Evolutionary conservation across 1,139 yeast genomes (phyloP), one percentile per base, ranked within the genome.

Genomic region (Geotrichum citri-aurantii): DNA sequence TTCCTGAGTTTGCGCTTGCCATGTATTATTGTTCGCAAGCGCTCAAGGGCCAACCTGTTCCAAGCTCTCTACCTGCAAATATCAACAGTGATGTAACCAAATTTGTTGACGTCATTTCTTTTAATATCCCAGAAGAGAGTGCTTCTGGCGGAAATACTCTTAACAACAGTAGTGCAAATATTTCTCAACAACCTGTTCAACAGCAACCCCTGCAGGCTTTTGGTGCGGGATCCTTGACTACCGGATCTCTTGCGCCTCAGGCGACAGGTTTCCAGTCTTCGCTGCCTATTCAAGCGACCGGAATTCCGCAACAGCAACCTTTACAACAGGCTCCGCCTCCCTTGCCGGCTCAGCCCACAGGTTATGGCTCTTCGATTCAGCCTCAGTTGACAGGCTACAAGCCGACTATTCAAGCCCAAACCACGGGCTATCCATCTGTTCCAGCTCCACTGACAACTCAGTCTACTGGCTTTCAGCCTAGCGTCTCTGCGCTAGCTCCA

Each of bases 1-100:
- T 92, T 68, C 99, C 99, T 0, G 98, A 93, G 71, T 93, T 93
- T 77, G 96, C 96, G 11, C 78, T 92, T 66, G 95, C 97, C 19
- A 84, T 93, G 79, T 95, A 90, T 71, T 79, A 93, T 65, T 91
- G 97, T 70, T 87, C 89, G 64, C 74, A 83, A 69, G 86, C 87
- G 0, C 77, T 89, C 65, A 83, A 84, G 67, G 96, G 97, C 27
- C 88, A 86, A 60, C 77, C 86, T 1, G 77, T 92, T 59, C 98
- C 99, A 1, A 77, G 78, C 47, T 77, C 77, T 31, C 75, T 93
- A 63, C 96, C 95, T 26, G 81, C 81, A 21, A 84, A 81, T 65
- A 82, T 92, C 76, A 78, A 77, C 66, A 88, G 88, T 69, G 98
- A 93, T 71, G 97, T 93, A 11, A 80, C 84, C 54, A 84, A 92